phyloP scores from a whole-genome alignment of 257 asterid genomes.

The Nemophila menziesii region DNA sequence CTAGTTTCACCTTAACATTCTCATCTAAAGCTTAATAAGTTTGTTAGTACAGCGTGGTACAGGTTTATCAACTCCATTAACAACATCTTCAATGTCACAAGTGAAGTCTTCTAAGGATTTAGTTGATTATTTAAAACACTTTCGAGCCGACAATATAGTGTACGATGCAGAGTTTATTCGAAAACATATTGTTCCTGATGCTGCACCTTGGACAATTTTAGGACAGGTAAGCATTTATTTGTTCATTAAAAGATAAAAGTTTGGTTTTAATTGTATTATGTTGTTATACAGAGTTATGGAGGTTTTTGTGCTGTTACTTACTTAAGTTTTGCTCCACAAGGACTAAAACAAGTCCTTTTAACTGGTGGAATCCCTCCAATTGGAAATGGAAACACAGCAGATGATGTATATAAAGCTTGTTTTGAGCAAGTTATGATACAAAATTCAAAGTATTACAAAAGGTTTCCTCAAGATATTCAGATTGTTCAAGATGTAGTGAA shows the following conservation, averaged over 20 bases:
- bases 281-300: constrained; percentile 76
- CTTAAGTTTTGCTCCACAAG: constrained; percentile 92
- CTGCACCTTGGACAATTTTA: constrained; percentile 78
- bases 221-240: constrained; percentile 47
- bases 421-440: constrained; percentile 56
- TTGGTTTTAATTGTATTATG: not conserved
- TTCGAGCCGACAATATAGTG: constrained; percentile 89
- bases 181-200: constrained; percentile 59
- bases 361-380: constrained; percentile 95
- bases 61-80: constrained; percentile 78
- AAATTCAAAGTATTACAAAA: constrained; percentile 63
- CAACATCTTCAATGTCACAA: constrained; percentile 80
- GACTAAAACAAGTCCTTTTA: constrained; percentile 80
- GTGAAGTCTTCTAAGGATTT: constrained; percentile 52
- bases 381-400: constrained; percentile 71
- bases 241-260: not conserved
- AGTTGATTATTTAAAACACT: constrained; percentile 57
- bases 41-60: constrained; percentile 79
- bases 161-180: constrained; percentile 85
- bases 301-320: constrained; percentile 93
- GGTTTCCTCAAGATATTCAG: constrained; percentile 77
- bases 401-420: constrained; percentile 74
- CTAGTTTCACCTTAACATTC: not conserved
- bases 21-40: not conserved
- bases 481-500: constrained; percentile 55